phyloP scores from a whole-genome alignment of 768 basidiomycete species.

The Heimioporus sp. region DNA sequence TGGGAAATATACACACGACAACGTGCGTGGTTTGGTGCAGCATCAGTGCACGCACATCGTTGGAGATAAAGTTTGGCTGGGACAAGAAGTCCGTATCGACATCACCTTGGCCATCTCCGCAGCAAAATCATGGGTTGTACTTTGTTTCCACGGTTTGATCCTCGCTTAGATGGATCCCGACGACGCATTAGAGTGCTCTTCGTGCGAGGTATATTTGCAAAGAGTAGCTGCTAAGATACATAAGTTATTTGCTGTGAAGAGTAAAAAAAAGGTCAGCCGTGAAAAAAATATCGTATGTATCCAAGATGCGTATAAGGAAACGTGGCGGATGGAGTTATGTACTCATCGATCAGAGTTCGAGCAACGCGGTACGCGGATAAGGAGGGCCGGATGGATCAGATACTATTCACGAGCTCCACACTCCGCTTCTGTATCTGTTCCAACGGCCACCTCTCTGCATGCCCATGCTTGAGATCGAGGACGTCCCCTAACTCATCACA shows the following conservation, averaged over 20 bases:
- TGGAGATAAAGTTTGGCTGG: too few relatives aligned
- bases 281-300: conserved; percentile 20
- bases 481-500: conserved; percentile 91
- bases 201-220: conserved; percentile 1
- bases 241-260: conserved; percentile 28
- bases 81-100: too few relatives aligned
- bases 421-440: conserved; percentile 72
- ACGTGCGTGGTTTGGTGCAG: too few relatives aligned
- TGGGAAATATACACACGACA: too few relatives aligned
- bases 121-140: too few relatives aligned
- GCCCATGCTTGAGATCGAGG: conserved; percentile 85
- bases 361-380: too few relatives aligned
- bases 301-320: conserved; percentile 17
- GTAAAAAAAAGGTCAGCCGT: conserved; percentile 8
- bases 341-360: too few relatives aligned
- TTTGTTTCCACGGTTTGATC: too few relatives aligned
- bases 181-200: not conserved
- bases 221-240: conserved; percentile 18
- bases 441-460: conserved; percentile 69
- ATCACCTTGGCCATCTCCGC: too few relatives aligned
- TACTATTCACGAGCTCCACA: conserved; percentile 62
- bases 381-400: conserved; percentile 12
- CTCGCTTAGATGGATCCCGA: too few relatives aligned
- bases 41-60: too few relatives aligned
- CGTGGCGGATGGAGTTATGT: not conserved